A percentile compares a stretch with the other conserved stretches of the same genome.
phyloP scores from a whole-genome alignment of 345 rosid species.

The Rhodamnia rubescens region DNA sequence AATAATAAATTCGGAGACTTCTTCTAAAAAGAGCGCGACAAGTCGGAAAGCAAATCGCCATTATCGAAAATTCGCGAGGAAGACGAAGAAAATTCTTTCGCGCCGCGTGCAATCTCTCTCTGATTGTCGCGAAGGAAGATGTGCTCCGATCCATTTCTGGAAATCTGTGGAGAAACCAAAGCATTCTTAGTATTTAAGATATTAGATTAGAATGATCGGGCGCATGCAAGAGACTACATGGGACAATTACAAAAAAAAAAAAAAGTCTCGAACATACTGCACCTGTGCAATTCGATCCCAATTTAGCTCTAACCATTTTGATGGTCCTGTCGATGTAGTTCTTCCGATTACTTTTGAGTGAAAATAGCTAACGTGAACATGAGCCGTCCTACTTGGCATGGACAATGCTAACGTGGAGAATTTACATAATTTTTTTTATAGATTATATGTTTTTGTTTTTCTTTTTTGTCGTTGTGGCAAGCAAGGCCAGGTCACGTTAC shows the following conservation, averaged over 20 bases:
- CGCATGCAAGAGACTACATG: background rate
- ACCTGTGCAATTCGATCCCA: no score
- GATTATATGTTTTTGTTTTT: no score
- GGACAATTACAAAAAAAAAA: background rate
- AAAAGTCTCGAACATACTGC: no score
- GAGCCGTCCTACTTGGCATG: accelerated
- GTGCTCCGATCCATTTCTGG: background rate
- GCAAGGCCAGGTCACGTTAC: no score
- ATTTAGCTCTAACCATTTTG: no score
- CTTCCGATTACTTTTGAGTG: no score
- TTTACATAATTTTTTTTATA: no score
- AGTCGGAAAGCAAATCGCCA: background rate
- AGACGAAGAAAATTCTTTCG: background rate
- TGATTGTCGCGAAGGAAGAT: background rate
- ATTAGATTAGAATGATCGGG: background rate
- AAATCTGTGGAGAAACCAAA: background rate
- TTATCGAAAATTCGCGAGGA: background rate
- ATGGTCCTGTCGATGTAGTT: no score
- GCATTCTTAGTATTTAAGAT: background rate
- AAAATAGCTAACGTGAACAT: no score
- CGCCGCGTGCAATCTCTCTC: background rate
- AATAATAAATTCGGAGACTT: background rate
- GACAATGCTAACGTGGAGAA: no score
- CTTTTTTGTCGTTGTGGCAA: background rate
- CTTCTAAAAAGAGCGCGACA: accelerated